These are phyloP conservation scores for Arthroderma sp. DNA, from an alignment of 2,329 filamentous ascomycete species.

Conservation along the genomic window DNA sequence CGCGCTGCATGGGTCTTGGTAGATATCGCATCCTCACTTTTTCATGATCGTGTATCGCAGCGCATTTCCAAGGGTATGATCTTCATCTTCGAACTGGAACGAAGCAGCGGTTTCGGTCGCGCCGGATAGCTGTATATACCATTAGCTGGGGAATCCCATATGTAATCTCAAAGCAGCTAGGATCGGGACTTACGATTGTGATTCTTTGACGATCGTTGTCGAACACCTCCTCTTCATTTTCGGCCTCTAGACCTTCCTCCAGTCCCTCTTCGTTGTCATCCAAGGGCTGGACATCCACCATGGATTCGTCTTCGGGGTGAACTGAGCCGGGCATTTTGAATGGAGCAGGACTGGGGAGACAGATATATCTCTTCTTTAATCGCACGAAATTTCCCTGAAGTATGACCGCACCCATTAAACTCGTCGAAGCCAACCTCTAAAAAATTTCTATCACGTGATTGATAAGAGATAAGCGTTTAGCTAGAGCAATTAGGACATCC, in stretches of 20 bases:
- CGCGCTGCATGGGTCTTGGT: neutral
- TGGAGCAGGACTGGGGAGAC: neutral
- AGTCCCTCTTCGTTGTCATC: slow-evolving; percentile 16
- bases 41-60: slow-evolving; percentile 96
- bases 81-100: slow-evolving; percentile 87
- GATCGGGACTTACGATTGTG: slow-evolving; percentile 39
- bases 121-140: slow-evolving; percentile 56
- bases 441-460: too few relatives aligned
- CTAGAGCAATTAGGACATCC: too few relatives aligned
- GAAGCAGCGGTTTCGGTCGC: slow-evolving; percentile 77
- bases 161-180: neutral
- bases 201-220: slow-evolving; percentile 43
- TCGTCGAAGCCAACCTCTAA: too few relatives aligned
- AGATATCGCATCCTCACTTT: slow-evolving; percentile 51
- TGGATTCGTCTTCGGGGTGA: slow-evolving; percentile 30
- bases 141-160: neutral
- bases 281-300: slow-evolving; percentile 23
- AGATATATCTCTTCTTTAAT: neutral
- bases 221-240: slow-evolving; percentile 37
- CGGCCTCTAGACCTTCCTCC: slow-evolving; percentile 36
- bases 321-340: slow-evolving; percentile 25
- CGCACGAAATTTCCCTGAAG: neutral
- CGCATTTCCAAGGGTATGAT: slow-evolving; percentile 90
- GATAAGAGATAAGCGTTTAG: too few relatives aligned
- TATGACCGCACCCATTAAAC: too few relatives aligned